phyloP scores from a whole-genome alignment of 1,284 basidiomycete genomes.

The Mycosarcoma mackinlayi region DNA sequence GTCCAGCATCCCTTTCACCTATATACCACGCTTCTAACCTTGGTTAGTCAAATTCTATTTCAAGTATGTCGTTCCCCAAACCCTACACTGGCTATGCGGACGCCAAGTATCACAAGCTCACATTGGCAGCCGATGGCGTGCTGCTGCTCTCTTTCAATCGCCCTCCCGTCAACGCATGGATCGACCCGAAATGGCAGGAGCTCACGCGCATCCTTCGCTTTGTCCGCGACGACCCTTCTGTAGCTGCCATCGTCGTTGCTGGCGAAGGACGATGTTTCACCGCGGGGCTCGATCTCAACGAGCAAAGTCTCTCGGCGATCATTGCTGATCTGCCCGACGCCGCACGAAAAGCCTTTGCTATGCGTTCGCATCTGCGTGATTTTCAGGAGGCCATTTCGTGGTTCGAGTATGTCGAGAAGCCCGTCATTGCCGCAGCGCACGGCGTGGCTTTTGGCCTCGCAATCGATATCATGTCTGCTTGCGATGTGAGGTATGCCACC shows the following conservation, averaged over 20 bases:
- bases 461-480: constrained; percentile 79
- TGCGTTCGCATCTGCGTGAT: constrained; percentile 62
- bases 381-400: constrained; percentile 65
- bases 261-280: constrained; percentile 66
- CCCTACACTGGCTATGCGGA: constrained; percentile 35
- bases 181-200: constrained; percentile 63
- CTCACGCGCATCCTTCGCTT: constrained; percentile 54
- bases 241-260: constrained; percentile 64
- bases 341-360: constrained; percentile 55
- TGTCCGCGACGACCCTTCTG: constrained; percentile 55
- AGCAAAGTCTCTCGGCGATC: constrained; percentile 23
- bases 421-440: constrained; percentile 86
- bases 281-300: constrained; percentile 65
- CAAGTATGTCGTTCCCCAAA: constrained; percentile 45
- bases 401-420: constrained; percentile 77
- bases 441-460: constrained; percentile 81
- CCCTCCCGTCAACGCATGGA: constrained; percentile 64
- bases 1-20: background rate
- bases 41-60: background rate
- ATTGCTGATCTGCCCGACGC: constrained; percentile 50
- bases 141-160: constrained; percentile 61
- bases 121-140: constrained; percentile 51
- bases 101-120: constrained; percentile 55
- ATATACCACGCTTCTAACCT: no score
- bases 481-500: constrained; percentile 83